Base-by-base conservation (phyloP, 306 rosid species). In the Vigna unguiculata region DNA sequence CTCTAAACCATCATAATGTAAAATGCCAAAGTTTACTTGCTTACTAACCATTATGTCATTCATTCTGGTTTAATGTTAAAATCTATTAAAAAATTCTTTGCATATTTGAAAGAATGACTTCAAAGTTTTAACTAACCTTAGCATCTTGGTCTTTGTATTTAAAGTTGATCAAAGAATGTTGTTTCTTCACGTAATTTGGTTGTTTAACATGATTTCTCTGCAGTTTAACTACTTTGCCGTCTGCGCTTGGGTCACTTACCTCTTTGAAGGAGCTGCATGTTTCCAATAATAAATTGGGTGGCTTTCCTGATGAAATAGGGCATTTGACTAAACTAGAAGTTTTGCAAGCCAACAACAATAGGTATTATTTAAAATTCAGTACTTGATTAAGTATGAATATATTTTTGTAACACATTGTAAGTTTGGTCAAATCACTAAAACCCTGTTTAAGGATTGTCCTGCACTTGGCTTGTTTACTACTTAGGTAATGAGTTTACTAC, bases 281-380 rank as follows among this genome's bases (percentile, higher is more conserved):
- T 78, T 86, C 91, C 40, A 80, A 84, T 55, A 95, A 95, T 90
- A 82, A 85, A 78, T 84, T 92, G 87, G 77, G 69, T 58, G 68
- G 90, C 80, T 89, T 95, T 59, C 96, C 98, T 30, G 55, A 45
- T 78, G 97, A 92, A 84, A 85, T 94, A 55, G 85, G 90, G 74
- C 77, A 73, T 22, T 77, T 94, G 69, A 82, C 88, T 38, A 76
- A 77, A 60, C 90, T 95, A 72, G 96, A 95, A 83, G 85, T 90
- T 64, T 84, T 95, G 87, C 84, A 62, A 75, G 93, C 72, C 75
- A 89, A 88, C 85, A 81, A 78, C 51, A 94, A 94, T 81, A 89
- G 98, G 98, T 91, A 87, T 81, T 72, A 19, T 57, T 45, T 61
- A 52, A 30, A 68, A 34, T 45, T 30, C 40, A 49, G 24, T 19